phyloP scores from a whole-genome alignment of 768 basidiomycete species.

The Daedaleopsis nitida region DNA sequence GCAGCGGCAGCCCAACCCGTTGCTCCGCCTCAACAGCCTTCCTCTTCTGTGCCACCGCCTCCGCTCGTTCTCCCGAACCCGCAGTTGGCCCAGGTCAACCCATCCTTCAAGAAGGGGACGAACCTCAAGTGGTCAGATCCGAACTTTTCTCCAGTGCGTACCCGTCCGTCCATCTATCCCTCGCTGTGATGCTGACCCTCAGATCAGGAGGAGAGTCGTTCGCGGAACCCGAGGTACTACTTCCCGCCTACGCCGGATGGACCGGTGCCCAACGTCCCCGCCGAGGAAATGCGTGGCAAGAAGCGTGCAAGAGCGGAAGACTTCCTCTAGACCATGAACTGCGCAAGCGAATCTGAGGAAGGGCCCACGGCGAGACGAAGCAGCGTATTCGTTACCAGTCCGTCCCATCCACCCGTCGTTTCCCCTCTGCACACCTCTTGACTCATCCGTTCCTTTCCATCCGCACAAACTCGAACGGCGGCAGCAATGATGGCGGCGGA shows the following conservation, averaged over 20 bases:
- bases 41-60: slow-evolving; percentile 27
- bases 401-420: slow-evolving; percentile 31
- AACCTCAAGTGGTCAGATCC: slow-evolving; percentile 73
- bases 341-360: neutral
- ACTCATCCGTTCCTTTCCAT: slow-evolving; percentile 26
- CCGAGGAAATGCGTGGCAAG: slow-evolving; percentile 71
- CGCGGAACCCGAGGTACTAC: slow-evolving; percentile 64
- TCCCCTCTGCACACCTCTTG: slow-evolving; percentile 15
- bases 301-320: slow-evolving; percentile 88
- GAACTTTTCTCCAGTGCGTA: slow-evolving; percentile 71
- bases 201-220: slow-evolving; percentile 75
- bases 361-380: neutral
- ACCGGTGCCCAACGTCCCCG: slow-evolving; percentile 33
- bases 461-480: neutral
- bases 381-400: slow-evolving; percentile 30
- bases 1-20: slow-evolving; percentile 28
- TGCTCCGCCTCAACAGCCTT: slow-evolving; percentile 28
- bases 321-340: slow-evolving; percentile 53
- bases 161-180: slow-evolving; percentile 29
- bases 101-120: slow-evolving; percentile 76
- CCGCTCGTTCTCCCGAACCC: slow-evolving; percentile 55
- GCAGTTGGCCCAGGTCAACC: slow-evolving; percentile 62
- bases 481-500: neutral
- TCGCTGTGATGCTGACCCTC: slow-evolving; percentile 2
- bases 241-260: slow-evolving; percentile 35